Evolutionary conservation across 73 alveolate species (phyloP), one percentile per base, ranked within the genome.

Genomic region (Durusdinium trenchii): DNA sequence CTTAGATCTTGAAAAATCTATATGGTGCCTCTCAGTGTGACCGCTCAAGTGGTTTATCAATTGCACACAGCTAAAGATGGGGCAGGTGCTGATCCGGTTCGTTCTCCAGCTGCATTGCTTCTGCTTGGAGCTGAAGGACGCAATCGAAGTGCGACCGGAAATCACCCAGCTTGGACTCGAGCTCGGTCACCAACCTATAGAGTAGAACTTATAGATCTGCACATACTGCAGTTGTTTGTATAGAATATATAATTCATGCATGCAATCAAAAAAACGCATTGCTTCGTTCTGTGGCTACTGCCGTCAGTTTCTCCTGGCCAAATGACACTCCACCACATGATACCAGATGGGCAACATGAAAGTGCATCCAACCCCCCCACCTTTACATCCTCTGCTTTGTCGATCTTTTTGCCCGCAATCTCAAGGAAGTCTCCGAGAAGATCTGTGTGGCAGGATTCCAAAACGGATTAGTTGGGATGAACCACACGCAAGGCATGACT

Each of bases 81-180:
- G n/a, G n/a, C n/a, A n/a, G n/a, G n/a, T n/a, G n/a, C 91, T 47
- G 64, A 12, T 14, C 12, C 71, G 91, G 91, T 30, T 81, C 91
- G 35, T 48, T 46, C 52, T 81, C 91, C 42, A 81, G 28, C 91
- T 48, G 67, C 91, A 81, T 10, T 4, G 91, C 1, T 1, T 81
- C 57, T 28, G 35, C 48, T 35, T 81, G 91, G 36, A 35, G 10
- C 28, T 9, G 6, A 32, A 81, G 91, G 50, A 81, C 40, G 9
- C 16, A 30, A 36, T 81, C 69, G 35, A 48, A 81, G 50, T 81
- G 26, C 20, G 50, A 0, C 32, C 42, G 91, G 91, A 81, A 81
- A 32, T 46, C 50, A 5, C 7, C 42, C 42, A 81, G 64, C 91
- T 81, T 81, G 71, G 91, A 30, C 3, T 6, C 35, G 43, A 81